Percentiles rank a stretch among this genome's conserved stretches.
Conservation (phyloP, 768 basidiomycete species). For the Rhizopogon rudus region DNA sequence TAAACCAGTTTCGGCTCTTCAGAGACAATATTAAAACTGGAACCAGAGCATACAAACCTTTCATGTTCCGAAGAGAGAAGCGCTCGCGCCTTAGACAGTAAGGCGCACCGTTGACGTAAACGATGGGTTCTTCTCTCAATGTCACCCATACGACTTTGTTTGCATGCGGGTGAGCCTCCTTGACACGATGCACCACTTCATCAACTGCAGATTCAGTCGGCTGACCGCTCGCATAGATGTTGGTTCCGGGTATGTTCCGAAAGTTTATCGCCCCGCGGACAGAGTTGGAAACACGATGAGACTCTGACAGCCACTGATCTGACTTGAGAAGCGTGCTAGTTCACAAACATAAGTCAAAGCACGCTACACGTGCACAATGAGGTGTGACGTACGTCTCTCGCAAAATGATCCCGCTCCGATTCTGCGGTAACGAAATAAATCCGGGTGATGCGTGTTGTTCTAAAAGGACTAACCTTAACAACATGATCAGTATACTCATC, state of each 20-base stretch:
- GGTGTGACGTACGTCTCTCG: conserved; percentile 63
- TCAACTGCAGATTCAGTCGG: conserved; percentile 84
- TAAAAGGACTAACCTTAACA: conserved; percentile 55
- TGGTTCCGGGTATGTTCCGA: conserved; percentile 73
- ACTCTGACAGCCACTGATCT: conserved; percentile 84
- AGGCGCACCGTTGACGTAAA: conserved; percentile 89
- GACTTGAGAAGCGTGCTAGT: conserved; percentile 83
- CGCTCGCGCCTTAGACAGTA: conserved; percentile 86
- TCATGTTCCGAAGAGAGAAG: conserved; percentile 91
- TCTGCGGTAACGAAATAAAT: conserved; percentile 36
- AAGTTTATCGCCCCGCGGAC: conserved; percentile 96
- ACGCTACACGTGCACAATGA: conserved; percentile 1
- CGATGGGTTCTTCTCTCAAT: conserved; percentile 87
- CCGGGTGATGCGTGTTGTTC: not conserved
- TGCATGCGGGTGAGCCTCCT: conserved; percentile 51
- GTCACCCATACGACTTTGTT: conserved; percentile 84
- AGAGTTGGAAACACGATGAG: conserved; percentile 55
- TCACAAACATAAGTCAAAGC: not conserved
- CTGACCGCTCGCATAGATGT: conserved; percentile 91
- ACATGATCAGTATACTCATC: conserved; percentile 97
- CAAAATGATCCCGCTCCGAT: conserved; percentile 90
- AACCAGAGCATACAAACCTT: conserved; percentile 42
- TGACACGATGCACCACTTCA: conserved; percentile 66
- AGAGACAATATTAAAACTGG: not conserved
- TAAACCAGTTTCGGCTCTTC: conserved; percentile 19